Percentiles rank a stretch among this genome's conserved stretches.
phyloP scores from a whole-genome alignment of 2,329 filamentous ascomycete species.

The Pseudogymnoascus sp. region DNA sequence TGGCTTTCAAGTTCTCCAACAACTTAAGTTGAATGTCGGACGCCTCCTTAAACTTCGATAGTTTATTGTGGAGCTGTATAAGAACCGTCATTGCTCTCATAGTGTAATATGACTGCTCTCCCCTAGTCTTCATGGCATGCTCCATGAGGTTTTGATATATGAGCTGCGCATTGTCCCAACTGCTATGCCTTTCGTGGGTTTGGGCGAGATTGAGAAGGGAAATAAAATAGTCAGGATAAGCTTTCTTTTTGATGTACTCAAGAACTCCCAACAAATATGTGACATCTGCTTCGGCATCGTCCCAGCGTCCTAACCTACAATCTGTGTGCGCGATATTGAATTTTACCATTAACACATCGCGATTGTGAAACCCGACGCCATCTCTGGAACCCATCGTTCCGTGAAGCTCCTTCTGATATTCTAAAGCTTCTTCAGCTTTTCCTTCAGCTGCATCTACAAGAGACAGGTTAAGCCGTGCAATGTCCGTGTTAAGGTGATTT shows the following conservation, averaged over 20 bases:
- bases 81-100: background rate
- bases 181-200: background rate
- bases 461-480: background rate
- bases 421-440: background rate
- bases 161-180: background rate
- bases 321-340: background rate
- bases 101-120: background rate
- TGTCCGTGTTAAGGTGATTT: background rate
- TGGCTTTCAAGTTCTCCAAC: background rate
- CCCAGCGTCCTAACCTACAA: background rate
- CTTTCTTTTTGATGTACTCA: background rate
- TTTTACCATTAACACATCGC: background rate
- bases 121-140: background rate
- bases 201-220: background rate
- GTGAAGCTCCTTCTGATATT: background rate
- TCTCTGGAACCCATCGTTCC: background rate
- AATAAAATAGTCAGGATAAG: background rate
- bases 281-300: background rate
- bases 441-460: background rate
- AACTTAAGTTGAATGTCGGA: background rate
- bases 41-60: background rate
- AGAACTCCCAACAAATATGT: background rate
- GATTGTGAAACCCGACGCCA: background rate
- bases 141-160: background rate
- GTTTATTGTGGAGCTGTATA: background rate